phyloP scores from a whole-genome alignment of 2,329 filamentous ascomycete species.

The Fusarium caatingaense region DNA sequence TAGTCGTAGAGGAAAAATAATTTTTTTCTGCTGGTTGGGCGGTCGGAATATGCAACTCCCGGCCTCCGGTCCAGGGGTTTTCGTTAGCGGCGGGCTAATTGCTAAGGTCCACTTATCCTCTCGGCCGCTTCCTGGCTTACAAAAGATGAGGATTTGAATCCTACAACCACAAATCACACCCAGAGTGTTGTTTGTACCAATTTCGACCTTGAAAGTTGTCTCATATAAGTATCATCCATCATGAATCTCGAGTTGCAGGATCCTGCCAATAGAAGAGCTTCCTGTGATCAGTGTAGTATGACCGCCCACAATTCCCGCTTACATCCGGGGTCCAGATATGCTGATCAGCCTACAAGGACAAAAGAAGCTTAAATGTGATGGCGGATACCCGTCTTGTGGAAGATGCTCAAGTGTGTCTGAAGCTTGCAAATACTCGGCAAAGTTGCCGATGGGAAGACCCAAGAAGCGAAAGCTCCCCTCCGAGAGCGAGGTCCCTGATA shows the following conservation, averaged over 20 bases:
- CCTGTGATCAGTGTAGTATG: conserved; percentile 45
- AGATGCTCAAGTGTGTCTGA: conserved; percentile 33
- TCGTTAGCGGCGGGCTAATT: not conserved
- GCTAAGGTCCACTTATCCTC: conserved; percentile 24
- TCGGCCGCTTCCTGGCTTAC: conserved; percentile 16
- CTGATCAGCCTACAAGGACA: conserved; percentile 38
- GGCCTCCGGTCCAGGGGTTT: conserved; percentile 40
- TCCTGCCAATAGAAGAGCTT: conserved; percentile 39
- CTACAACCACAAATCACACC: conserved; percentile 3
- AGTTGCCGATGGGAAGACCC: conserved; percentile 43
- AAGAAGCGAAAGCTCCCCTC: conserved; percentile 41
- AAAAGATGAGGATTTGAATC: conserved; percentile 23
- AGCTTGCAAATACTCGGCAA: conserved; percentile 39
- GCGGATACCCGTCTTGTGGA: conserved; percentile 37
- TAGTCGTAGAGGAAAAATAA: conserved; percentile 44
- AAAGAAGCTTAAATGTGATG: conserved; percentile 46
- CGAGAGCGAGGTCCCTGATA: conserved; percentile 16
- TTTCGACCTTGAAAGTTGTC: no score
- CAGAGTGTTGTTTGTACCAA: not conserved
- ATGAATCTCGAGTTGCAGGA: conserved; percentile 32
- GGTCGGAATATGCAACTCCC: conserved; percentile 53
- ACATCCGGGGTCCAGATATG: conserved; percentile 3
- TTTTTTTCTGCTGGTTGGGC: conserved; percentile 48
- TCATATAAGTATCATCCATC: not conserved
- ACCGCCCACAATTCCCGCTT: not conserved